Base-by-base conservation (phyloP, 805 yeast species). In the Pichia exigua region DNA sequence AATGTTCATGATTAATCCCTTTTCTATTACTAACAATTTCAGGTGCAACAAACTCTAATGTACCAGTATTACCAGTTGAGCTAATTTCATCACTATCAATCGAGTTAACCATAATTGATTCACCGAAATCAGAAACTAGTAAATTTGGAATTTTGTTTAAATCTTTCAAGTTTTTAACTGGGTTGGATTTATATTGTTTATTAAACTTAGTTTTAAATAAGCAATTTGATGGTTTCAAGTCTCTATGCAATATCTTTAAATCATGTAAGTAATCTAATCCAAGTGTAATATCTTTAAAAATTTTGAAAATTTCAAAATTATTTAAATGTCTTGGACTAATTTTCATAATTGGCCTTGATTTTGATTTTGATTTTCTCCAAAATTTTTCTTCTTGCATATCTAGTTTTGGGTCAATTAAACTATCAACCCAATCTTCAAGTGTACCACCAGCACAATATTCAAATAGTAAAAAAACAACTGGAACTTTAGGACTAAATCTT, bases 391-490 rank as follows among this genome's bases (percentile, higher is more conserved):
- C 56, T 10, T 64, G 61, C 42, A 73, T 65, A 27, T 73, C 67
- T 24, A 61, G 60, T 45, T 66, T 68, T 1, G 79, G 76, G 24
- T 63, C 60, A 41, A 64, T 62, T 48, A 68, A 62, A 54, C 63
- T 61, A 7, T 65, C 58, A 1, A 85, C 72, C 56, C 84, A 74
- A 49, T 82, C 86, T 60, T 90, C 96, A 51, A 90, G 66, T 42
- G 88, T 88, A 0, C 96, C 97, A 17, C 96, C 96, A 47, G 81
- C 84, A 62, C 96, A 90, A 63, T 85, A 90, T 62, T 90, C 96
- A 65, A 87, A 92, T 15, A 90, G 69, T 11, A 90, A 85, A 59
- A 81, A 90, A 6, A 90, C 88, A 46, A 73, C 71, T 42, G 85
- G 74, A 51, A 83, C 69, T 59, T 73, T 65, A 38, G 84, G 80